A percentile compares a stretch with the other conserved stretches of the same genome.
These are phyloP conservation scores for Selaginella tamariscina DNA, from an alignment of 75 land plant species.

Conservation along the genomic window DNA sequence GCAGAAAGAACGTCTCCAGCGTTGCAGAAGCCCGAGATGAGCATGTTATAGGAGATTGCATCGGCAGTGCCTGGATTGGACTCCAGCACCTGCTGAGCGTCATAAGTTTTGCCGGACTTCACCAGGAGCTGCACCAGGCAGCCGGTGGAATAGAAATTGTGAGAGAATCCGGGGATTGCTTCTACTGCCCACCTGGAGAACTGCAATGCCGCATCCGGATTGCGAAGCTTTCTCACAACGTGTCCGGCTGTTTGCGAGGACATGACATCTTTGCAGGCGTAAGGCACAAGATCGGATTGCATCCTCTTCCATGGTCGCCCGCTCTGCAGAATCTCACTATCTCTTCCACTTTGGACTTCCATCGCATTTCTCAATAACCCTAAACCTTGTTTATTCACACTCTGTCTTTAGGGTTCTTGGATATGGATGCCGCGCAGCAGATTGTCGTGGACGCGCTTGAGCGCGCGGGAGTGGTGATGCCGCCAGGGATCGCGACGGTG, in stretches of 20 bases:
- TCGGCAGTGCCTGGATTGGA: not conserved
- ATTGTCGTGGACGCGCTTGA: slow-evolving; percentile 40
- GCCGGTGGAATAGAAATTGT: not conserved
- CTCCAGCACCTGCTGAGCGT: not conserved
- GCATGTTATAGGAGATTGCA: not conserved
- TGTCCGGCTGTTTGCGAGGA: not conserved
- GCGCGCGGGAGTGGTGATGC: slow-evolving; percentile 44
- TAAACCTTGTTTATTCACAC: too few relatives aligned
- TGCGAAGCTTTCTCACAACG: not conserved
- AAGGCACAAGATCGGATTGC: not conserved
- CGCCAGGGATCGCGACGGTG: slow-evolving; percentile 28
- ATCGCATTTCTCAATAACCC: not conserved
- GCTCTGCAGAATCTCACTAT: not conserved
- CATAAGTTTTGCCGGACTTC: not conserved
- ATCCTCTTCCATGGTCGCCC: not conserved
- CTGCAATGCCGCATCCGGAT: not conserved
- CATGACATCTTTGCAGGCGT: too few relatives aligned
- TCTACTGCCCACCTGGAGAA: not conserved
- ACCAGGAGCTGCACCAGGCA: not conserved
- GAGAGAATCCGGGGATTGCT: not conserved
- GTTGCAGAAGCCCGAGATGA: not conserved
- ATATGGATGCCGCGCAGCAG: slow-evolving; percentile 62
- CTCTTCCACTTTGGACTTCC: not conserved
- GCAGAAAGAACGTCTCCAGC: not conserved
- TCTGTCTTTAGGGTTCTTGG: not conserved